Percentiles rank a stretch among this genome's conserved stretches.
phyloP scores from a whole-genome alignment of 2,329 filamentous ascomycete species.

The Talaromyces sp. region DNA sequence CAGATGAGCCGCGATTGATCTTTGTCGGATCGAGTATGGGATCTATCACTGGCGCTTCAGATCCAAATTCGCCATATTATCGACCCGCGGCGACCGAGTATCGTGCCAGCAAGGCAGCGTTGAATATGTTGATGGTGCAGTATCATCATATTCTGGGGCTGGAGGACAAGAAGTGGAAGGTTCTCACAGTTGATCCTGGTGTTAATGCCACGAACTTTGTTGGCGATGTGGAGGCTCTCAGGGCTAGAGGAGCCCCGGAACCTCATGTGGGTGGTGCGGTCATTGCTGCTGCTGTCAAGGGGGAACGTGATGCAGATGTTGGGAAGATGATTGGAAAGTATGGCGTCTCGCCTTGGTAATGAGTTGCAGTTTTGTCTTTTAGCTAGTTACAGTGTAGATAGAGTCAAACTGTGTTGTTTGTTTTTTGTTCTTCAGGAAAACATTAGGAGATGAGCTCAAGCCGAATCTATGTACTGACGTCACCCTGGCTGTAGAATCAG shows the following conservation, averaged over 20 bases:
- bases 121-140: slow-evolving; percentile 48
- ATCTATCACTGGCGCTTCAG: slow-evolving; percentile 28
- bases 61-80: slow-evolving; percentile 29
- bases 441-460: neutral
- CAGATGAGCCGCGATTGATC: slow-evolving; percentile 34
- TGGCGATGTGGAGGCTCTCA: slow-evolving; percentile 17
- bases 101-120: slow-evolving; percentile 42
- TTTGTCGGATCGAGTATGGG: slow-evolving; percentile 41
- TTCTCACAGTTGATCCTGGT: slow-evolving; percentile 47
- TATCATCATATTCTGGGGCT: slow-evolving; percentile 40
- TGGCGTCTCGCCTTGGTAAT: slow-evolving; percentile 18
- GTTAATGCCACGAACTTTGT: slow-evolving; percentile 42
- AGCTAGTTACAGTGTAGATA: neutral
- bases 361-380: neutral
- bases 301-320: slow-evolving; percentile 40
- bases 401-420: neutral
- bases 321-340: slow-evolving; percentile 36
- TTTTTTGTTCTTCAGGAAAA: neutral
- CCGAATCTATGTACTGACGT: neutral
- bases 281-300: slow-evolving; percentile 42
- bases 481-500: neutral
- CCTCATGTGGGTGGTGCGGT: slow-evolving; percentile 35
- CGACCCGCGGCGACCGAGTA: slow-evolving; percentile 35
- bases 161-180: slow-evolving; percentile 44
- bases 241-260: slow-evolving; percentile 20